These are phyloP conservation scores for Meripilus lineatus DNA, from an alignment of 1,284 basidiomycete species.

Conservation along the genomic window DNA sequence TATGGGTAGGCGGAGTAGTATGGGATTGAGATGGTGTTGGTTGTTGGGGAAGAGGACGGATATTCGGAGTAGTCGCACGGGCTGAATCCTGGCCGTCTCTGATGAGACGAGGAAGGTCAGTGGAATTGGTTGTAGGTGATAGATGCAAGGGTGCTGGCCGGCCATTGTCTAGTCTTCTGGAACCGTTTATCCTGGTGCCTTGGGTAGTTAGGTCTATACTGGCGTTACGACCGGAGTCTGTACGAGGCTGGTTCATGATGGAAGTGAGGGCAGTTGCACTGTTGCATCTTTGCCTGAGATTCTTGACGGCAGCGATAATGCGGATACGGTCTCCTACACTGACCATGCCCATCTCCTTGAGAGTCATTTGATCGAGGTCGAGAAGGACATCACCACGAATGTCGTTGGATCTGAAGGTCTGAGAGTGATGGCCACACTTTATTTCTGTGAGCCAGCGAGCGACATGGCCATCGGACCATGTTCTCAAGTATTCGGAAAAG, in stretches of 20 bases:
- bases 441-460: conserved; percentile 68
- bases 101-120: conserved; percentile 62
- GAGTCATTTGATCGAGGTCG: conserved; percentile 79
- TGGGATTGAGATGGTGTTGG: conserved; percentile 22
- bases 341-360: conserved; percentile 85
- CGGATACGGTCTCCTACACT: conserved; percentile 89
- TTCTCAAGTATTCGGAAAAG: conserved; percentile 58
- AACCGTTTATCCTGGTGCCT: conserved; percentile 4
- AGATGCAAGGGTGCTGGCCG: conserved; percentile 67
- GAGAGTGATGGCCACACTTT: conserved; percentile 66
- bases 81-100: conserved; percentile 62
- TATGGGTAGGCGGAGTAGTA: conserved; percentile 23
- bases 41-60: conserved; percentile 43
- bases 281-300: conserved; percentile 55
- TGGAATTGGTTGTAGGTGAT: conserved; percentile 36
- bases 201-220: conserved; percentile 18
- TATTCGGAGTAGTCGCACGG: conserved; percentile 21
- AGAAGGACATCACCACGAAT: conserved; percentile 86
- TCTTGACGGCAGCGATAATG: conserved; percentile 80
- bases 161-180: conserved; percentile 44
- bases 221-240: conserved; percentile 20
- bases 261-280: conserved; percentile 22
- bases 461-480: conserved; percentile 69
- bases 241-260: conserved; percentile 20
- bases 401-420: conserved; percentile 77